Evolutionary conservation across 768 basidiomycete species (phyloP).

Genomic region (Russula lepida): DNA sequence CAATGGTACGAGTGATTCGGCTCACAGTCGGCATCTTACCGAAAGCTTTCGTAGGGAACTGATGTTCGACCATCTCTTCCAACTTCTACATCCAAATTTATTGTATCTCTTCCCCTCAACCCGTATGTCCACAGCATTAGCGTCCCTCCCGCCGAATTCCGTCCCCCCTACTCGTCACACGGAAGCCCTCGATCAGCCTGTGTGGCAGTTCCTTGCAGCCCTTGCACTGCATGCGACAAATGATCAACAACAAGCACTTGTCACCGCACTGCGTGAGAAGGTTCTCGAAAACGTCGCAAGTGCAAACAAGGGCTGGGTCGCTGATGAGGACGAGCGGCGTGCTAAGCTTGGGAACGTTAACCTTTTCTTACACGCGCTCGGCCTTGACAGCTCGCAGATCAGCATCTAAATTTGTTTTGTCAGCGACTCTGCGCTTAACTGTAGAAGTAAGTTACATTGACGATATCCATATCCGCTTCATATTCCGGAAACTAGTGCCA

Average conservation of each 20-base stretch:
- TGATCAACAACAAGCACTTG: slow-evolving; percentile 85
- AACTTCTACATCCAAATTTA: slow-evolving; percentile 68
- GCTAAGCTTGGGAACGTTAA: slow-evolving; percentile 90
- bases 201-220: slow-evolving; percentile 92
- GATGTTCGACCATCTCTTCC: slow-evolving; percentile 83
- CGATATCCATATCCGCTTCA: slow-evolving; percentile 13
- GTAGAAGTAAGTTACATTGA: slow-evolving; percentile 18
- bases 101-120: slow-evolving; percentile 85
- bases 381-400: slow-evolving; percentile 66
- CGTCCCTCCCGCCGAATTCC: slow-evolving; percentile 29
- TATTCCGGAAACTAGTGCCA: slow-evolving; percentile 11
- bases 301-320: slow-evolving; percentile 67
- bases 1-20: slow-evolving; percentile 49
- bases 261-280: slow-evolving; percentile 82
- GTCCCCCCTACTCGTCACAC: slow-evolving; percentile 33
- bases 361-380: slow-evolving; percentile 76
- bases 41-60: slow-evolving; percentile 50
- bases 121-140: slow-evolving; percentile 43
- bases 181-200: slow-evolving; percentile 75
- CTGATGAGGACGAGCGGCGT: slow-evolving; percentile 63
- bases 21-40: slow-evolving; percentile 6
- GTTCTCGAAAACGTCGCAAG: slow-evolving; percentile 83
- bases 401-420: slow-evolving; percentile 19
- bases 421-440: slow-evolving; percentile 6
- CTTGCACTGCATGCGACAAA: slow-evolving; percentile 76